Percentiles rank a stretch among this genome's conserved stretches.
Evolutionary conservation across 441 rosid species (phyloP).

Genomic region (Syzygium syzygioides): DNA sequence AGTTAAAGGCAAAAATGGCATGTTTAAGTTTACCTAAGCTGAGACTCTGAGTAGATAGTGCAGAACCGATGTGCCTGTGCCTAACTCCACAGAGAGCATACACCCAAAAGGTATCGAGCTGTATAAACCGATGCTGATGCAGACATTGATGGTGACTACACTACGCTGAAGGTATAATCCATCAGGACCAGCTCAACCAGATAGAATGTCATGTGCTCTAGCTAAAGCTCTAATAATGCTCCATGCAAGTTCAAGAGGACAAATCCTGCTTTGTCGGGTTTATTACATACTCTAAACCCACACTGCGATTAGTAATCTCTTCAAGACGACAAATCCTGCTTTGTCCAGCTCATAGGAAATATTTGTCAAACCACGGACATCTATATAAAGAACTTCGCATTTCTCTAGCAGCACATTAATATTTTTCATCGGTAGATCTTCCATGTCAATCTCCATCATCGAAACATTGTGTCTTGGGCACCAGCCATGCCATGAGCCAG

Average conservation of each 20-base stretch:
- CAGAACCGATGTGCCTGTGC: neutral
- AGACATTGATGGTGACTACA: neutral
- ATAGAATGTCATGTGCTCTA: neutral
- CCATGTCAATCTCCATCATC: fast-evolving
- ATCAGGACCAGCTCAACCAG: neutral
- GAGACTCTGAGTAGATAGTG: neutral
- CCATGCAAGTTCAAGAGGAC: neutral
- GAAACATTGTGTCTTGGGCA: fast-evolving
- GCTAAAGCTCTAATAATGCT: neutral
- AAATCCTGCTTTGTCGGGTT: neutral
- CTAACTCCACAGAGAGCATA: neutral
- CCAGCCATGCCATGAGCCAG: fast-evolving
- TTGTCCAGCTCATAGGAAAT: neutral
- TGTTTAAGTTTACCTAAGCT: neutral
- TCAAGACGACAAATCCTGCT: neutral
- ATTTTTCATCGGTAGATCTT: neutral
- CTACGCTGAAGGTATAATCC: neutral
- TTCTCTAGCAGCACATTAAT: neutral
- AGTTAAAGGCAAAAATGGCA: neutral
- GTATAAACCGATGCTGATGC: neutral
- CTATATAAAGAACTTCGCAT: fast-evolving
- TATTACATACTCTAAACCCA: neutral
- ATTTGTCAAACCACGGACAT: neutral
- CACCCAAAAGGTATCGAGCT: neutral
- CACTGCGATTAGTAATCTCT: fast-evolving